These are phyloP conservation scores for Daphne laureola DNA, from an alignment of 441 rosid species.

Conservation along the genomic window DNA sequence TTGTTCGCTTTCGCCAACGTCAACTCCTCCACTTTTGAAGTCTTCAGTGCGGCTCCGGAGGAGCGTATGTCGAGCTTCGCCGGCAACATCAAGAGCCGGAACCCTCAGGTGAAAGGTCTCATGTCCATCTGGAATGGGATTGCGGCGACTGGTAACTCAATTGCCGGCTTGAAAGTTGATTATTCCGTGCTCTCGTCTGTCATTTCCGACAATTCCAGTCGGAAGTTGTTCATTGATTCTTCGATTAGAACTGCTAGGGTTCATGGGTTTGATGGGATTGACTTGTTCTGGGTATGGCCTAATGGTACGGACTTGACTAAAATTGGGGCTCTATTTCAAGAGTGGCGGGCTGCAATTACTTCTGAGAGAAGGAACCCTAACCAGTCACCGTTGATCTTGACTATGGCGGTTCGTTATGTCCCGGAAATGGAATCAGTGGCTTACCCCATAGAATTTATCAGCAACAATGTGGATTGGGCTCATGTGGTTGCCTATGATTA, in stretches of 20 bases:
- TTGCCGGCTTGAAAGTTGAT: conserved; percentile 1
- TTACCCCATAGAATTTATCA: conserved; percentile 16
- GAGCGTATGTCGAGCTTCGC: conserved; percentile 15
- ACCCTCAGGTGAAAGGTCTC: conserved; percentile 22
- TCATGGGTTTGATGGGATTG: conserved; percentile 24
- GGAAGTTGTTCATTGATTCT: conserved; percentile 20
- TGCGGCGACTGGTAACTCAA: conserved; percentile 8
- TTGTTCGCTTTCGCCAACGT: conserved; percentile 19
- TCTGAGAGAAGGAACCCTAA: conserved; percentile 11
- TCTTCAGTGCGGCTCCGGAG: conserved; percentile 9
- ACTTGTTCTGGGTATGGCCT: conserved; percentile 8
- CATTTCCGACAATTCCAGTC: conserved; percentile 9
- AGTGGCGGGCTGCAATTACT: conserved; percentile 18
- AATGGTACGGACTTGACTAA: conserved; percentile 5
- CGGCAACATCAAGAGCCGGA: conserved; percentile 12
- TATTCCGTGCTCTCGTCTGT: conserved; percentile 2
- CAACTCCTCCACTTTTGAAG: conserved; percentile 15
- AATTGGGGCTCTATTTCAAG: conserved; percentile 6
- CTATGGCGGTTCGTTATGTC: conserved; percentile 9
- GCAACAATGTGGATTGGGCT: conserved; percentile 22
- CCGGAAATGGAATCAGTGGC: neutral
- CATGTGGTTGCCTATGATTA: conserved; percentile 14
- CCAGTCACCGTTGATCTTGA: conserved; percentile 15
- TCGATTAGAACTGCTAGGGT: conserved; percentile 21
- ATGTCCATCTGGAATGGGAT: conserved; percentile 18